phyloP scores from a whole-genome alignment of 108 stramenopile genomes.

The Nannochloropsis granulata region DNA sequence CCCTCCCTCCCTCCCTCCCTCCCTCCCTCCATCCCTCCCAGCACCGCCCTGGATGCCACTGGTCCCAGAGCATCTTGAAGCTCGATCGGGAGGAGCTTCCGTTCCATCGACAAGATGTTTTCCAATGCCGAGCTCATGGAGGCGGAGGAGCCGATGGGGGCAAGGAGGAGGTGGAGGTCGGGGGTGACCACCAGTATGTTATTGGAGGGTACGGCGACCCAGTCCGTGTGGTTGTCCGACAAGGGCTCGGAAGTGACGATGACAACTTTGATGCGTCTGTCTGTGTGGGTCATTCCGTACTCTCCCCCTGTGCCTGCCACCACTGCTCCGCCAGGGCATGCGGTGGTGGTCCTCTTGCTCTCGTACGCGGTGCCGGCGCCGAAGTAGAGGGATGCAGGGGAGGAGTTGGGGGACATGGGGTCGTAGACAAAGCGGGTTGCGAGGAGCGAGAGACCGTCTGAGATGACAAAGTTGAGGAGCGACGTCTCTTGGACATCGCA shows the following conservation, averaged over 20 bases:
- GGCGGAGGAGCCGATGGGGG: not conserved
- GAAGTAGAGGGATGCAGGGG: slow-evolving; percentile 17
- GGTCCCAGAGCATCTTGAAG: not conserved
- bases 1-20: not conserved
- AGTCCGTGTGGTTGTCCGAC: slow-evolving; percentile 7
- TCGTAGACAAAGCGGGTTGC: slow-evolving; percentile 30
- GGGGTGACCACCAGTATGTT: slow-evolving; percentile 4
- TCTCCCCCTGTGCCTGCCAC: not conserved
- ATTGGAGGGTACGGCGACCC: slow-evolving; percentile 9
- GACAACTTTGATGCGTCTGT: slow-evolving; percentile 4
- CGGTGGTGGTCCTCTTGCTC: not conserved
- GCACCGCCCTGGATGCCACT: not conserved
- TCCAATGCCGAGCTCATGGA: not conserved
- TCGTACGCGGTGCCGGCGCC: slow-evolving; percentile 1
- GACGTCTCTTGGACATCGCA: not conserved
- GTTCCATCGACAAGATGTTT: not conserved
- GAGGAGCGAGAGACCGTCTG: slow-evolving; percentile 39
- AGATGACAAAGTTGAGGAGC: slow-evolving; percentile 32
- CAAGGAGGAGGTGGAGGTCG: not conserved
- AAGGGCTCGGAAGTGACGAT: slow-evolving; percentile 18
- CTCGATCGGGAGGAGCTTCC: not conserved
- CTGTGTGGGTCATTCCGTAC: slow-evolving; percentile 8
- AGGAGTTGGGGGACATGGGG: not conserved
- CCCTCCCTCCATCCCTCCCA: not conserved
- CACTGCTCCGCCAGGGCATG: not conserved